Percentiles rank a stretch among this genome's conserved stretches.
phyloP scores from a whole-genome alignment of 2,329 filamentous ascomycete genomes.

The Rutstroemia sp. region DNA sequence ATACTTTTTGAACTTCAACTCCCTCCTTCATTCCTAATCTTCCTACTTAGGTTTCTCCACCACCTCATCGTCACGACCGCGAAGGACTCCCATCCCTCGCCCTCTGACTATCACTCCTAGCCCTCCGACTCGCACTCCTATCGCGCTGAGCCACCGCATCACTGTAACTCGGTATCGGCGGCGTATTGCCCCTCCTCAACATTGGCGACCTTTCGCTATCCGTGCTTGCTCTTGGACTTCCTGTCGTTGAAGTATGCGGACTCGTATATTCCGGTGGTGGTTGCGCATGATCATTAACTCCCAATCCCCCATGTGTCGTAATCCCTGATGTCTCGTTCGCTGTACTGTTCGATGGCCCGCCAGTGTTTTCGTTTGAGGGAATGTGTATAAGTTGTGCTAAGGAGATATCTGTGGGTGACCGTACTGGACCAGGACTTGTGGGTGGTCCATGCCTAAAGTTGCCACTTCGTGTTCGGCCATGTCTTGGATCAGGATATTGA shows the following conservation, averaged over 20 bases:
- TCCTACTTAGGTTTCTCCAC: not conserved
- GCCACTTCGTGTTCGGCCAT: conserved; percentile 68
- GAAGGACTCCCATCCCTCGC: conserved; percentile 7
- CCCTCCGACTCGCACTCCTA: conserved; percentile 17
- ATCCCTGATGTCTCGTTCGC: conserved; percentile 20
- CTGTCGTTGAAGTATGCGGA: conserved; percentile 45
- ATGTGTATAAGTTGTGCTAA: conserved; percentile 76
- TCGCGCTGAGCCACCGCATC: conserved; percentile 28
- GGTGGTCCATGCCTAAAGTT: conserved; percentile 67
- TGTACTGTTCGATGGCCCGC: conserved; percentile 34
- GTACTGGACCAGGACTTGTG: conserved; percentile 79
- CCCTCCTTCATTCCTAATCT: not conserved
- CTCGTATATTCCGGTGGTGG: conserved; percentile 68
- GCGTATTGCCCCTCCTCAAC: conserved; percentile 31
- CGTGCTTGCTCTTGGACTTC: conserved; percentile 40
- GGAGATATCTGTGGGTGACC: conserved; percentile 93
- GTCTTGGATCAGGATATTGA: conserved; percentile 37
- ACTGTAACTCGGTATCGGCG: conserved; percentile 31
- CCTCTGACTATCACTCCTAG: conserved; percentile 13
- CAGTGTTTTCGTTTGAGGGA: conserved; percentile 60
- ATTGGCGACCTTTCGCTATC: conserved; percentile 49
- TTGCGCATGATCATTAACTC: conserved; percentile 43
- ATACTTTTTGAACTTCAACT: not conserved
- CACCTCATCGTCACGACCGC: conserved; percentile 10
- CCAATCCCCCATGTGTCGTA: conserved; percentile 15